These are phyloP conservation scores for Evernia prunastri DNA, from an alignment of 495 filamentous ascomycete genomes.

Conservation along the genomic window DNA sequence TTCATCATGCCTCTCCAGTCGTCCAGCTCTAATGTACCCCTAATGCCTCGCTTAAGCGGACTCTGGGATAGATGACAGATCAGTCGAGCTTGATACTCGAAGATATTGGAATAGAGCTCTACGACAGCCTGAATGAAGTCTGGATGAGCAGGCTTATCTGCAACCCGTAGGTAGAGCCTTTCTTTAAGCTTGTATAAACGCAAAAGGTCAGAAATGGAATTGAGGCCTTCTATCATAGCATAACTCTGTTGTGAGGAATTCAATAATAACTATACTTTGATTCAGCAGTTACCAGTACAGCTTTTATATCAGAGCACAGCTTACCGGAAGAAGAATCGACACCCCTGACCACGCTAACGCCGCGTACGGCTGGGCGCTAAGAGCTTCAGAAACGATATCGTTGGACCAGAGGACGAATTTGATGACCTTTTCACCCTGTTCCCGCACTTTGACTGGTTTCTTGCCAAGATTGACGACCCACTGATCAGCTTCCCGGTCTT, in stretches of 20 bases:
- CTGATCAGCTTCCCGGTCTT: neutral
- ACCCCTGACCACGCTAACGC: constrained; percentile 33
- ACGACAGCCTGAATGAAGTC: constrained; percentile 14
- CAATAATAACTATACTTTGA: constrained; percentile 6
- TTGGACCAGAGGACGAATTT: constrained; percentile 34
- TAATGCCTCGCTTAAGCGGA: constrained; percentile 28
- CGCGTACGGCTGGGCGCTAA: constrained; percentile 32
- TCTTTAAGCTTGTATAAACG: constrained; percentile 24
- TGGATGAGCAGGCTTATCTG: constrained; percentile 27
- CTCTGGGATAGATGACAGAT: constrained; percentile 31
- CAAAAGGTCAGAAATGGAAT: constrained; percentile 25
- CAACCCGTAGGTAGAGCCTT: constrained; percentile 11
- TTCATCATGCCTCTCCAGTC: constrained; percentile 24
- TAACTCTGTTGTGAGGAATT: constrained; percentile 13
- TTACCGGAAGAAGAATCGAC: constrained; percentile 30
- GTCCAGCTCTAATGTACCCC: constrained; percentile 22
- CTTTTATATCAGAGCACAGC: constrained; percentile 3
- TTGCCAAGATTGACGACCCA: constrained; percentile 17
- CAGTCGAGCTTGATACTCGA: constrained; percentile 34
- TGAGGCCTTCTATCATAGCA: constrained; percentile 10
- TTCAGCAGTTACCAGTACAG: constrained; percentile 6
- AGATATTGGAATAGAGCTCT: constrained; percentile 30
- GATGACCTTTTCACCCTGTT: constrained; percentile 29
- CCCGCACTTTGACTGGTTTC: constrained; percentile 24
- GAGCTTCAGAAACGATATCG: constrained; percentile 25